phyloP scores from a whole-genome alignment of 768 basidiomycete species.

The Tylopilus felleus region DNA sequence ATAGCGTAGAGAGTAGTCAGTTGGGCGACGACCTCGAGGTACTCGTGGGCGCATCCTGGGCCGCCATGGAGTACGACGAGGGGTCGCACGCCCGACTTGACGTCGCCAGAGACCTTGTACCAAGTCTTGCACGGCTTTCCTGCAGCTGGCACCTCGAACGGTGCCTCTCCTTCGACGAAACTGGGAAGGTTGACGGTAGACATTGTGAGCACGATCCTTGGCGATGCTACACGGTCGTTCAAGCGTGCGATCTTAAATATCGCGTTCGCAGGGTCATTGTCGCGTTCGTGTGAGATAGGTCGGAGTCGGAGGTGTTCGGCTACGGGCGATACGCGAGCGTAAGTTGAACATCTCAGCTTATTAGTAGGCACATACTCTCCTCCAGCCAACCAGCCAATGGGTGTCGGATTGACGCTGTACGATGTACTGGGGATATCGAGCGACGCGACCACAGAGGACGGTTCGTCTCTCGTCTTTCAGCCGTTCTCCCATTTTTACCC shows the following conservation, averaged over 20 bases:
- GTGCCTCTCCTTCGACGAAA: slow-evolving; percentile 31
- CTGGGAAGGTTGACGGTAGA: slow-evolving; percentile 23
- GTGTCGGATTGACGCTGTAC: slow-evolving; percentile 35
- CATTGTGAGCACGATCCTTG: slow-evolving; percentile 15
- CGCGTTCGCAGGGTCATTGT: too few species aligned
- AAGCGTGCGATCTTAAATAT: not conserved
- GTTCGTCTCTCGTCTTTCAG: slow-evolving; percentile 30
- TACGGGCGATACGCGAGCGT: not conserved
- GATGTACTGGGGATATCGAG: slow-evolving; percentile 45
- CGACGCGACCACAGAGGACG: slow-evolving; percentile 49
- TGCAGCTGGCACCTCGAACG: slow-evolving; percentile 25
- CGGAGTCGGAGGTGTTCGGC: slow-evolving; percentile 4
- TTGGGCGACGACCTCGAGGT: slow-evolving; percentile 39
- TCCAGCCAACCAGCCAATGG: slow-evolving; percentile 21
- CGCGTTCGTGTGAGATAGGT: not conserved
- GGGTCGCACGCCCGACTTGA: slow-evolving; percentile 36
- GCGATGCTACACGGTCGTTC: too few species aligned
- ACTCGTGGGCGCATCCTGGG: slow-evolving; percentile 45
- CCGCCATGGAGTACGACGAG: slow-evolving; percentile 55
- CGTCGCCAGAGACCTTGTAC: slow-evolving; percentile 49
- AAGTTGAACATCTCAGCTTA: not conserved
- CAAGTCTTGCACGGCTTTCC: slow-evolving; percentile 42
- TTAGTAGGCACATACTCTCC: not conserved
- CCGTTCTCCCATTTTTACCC: not conserved
- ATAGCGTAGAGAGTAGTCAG: slow-evolving; percentile 36